These are phyloP conservation scores for Biscogniauxia sp. DNA, from an alignment of 2,329 filamentous ascomycete species.

Conservation along the genomic window DNA sequence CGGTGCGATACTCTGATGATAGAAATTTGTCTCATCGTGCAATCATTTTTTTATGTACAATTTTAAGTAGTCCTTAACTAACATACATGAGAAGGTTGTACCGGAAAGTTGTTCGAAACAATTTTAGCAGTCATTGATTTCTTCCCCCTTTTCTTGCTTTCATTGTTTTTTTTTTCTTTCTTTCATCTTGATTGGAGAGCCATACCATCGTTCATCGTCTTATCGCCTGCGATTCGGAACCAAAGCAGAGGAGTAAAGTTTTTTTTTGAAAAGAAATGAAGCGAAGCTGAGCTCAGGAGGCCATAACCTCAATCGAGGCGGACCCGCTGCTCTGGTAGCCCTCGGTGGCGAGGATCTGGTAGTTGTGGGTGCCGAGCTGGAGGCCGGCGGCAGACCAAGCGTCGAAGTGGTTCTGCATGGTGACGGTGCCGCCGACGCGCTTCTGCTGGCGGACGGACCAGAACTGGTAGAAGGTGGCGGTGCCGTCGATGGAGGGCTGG, in stretches of 20 bases:
- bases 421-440: slow-evolving; percentile 41
- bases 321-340: slow-evolving; percentile 47
- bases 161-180: too few relatives aligned
- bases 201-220: too few relatives aligned
- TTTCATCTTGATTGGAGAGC: too few relatives aligned
- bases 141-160: not conserved
- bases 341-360: slow-evolving; percentile 36
- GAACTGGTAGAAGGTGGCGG: slow-evolving; percentile 50
- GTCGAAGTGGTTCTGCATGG: slow-evolving; percentile 35
- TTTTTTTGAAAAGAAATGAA: not conserved
- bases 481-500: slow-evolving; percentile 45
- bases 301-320: slow-evolving; percentile 33
- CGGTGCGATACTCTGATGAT: not conserved
- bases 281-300: slow-evolving; percentile 12
- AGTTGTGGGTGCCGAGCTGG: slow-evolving; percentile 34
- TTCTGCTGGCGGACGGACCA: slow-evolving; percentile 50
- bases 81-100: not conserved
- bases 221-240: too few relatives aligned
- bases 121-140: not conserved
- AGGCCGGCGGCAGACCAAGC: slow-evolving; percentile 32
- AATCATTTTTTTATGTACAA: not conserved
- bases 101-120: not conserved
- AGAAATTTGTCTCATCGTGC: not conserved
- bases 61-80: not conserved
- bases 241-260: not conserved